phyloP scores from a whole-genome alignment of 805 yeast species.

The Pichia cabralensis region DNA sequence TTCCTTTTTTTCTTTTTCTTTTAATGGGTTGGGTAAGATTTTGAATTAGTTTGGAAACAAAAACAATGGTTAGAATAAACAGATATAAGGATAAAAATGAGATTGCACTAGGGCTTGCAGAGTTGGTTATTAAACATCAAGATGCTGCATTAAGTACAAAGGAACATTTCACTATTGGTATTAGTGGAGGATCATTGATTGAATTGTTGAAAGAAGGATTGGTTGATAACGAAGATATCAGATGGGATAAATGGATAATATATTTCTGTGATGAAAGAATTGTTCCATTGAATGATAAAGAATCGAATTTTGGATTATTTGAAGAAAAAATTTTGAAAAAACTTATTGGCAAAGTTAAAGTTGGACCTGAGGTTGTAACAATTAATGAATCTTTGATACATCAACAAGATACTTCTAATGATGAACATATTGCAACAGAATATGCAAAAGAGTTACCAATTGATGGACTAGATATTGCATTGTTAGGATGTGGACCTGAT shows the following conservation, averaged over 20 bases:
- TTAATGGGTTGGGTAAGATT: no score
- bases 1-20: neutral
- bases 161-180: constrained; percentile 57
- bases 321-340: constrained; percentile 48
- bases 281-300: constrained; percentile 72
- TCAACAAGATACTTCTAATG: constrained; percentile 37
- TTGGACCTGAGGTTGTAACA: constrained; percentile 51
- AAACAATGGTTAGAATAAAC: constrained; percentile 28
- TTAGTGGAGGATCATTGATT: constrained; percentile 87
- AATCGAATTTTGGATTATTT: constrained; percentile 80
- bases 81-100: constrained; percentile 41
- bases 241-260: constrained; percentile 71
- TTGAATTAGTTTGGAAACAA: no score
- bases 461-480: constrained; percentile 47
- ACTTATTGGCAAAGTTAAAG: constrained; percentile 31
- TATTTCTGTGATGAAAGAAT: constrained; percentile 87
- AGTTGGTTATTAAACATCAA: constrained; percentile 52
- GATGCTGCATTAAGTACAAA: constrained; percentile 40
- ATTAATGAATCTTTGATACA: constrained; percentile 55
- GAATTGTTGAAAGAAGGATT: constrained; percentile 61
- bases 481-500: constrained; percentile 91
- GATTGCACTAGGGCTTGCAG: constrained; percentile 53
- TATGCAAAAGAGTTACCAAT: constrained; percentile 53
- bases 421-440: constrained; percentile 48
- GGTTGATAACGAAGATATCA: constrained; percentile 41